Evolutionary conservation across 306 rosid genomes (phyloP).

Genomic region (Lupinus albus): DNA sequence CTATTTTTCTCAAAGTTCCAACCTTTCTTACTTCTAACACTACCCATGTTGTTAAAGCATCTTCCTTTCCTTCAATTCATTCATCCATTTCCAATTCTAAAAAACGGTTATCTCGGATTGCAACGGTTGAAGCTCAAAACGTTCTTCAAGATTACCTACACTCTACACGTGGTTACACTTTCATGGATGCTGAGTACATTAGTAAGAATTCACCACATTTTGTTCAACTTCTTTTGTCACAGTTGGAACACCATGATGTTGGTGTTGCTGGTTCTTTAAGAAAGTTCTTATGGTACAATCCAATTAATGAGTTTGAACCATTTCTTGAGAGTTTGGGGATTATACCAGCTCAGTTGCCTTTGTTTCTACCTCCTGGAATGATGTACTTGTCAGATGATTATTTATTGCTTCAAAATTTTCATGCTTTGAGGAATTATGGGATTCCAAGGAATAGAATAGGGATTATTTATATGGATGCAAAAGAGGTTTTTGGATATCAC

Average conservation of each 20-base stretch:
- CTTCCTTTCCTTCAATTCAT: conserved; percentile 25
- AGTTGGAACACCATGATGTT: conserved; percentile 16
- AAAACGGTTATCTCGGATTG: conserved; percentile 43
- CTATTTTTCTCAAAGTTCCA: conserved; percentile 36
- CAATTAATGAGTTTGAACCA: conserved; percentile 87
- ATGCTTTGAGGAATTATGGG: conserved; percentile 60
- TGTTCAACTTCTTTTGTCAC: conserved; percentile 49
- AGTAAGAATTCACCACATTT: conserved; percentile 70
- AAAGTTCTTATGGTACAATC: conserved; percentile 61
- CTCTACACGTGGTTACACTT: conserved; percentile 61
- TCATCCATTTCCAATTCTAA: conserved; percentile 11
- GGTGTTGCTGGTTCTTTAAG: conserved; percentile 50
- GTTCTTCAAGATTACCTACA: conserved; percentile 67
- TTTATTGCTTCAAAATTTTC: conserved; percentile 62
- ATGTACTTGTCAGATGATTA: conserved; percentile 62
- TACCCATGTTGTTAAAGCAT: background rate
- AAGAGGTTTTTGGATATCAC: conserved; percentile 59
- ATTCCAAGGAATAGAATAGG: conserved; percentile 66
- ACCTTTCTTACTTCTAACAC: conserved; percentile 35
- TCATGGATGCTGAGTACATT: conserved; percentile 69
- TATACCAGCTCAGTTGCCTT: conserved; percentile 48
- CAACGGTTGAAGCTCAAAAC: conserved; percentile 52
- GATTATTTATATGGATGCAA: conserved; percentile 64
- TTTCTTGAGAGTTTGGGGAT: conserved; percentile 82
- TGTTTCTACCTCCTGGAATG: conserved; percentile 55